Evolutionary conservation across 2,329 filamentous ascomycete species (phyloP), one percentile per base, ranked within the genome.

Genomic region (Clonostachys rhizophaga): DNA sequence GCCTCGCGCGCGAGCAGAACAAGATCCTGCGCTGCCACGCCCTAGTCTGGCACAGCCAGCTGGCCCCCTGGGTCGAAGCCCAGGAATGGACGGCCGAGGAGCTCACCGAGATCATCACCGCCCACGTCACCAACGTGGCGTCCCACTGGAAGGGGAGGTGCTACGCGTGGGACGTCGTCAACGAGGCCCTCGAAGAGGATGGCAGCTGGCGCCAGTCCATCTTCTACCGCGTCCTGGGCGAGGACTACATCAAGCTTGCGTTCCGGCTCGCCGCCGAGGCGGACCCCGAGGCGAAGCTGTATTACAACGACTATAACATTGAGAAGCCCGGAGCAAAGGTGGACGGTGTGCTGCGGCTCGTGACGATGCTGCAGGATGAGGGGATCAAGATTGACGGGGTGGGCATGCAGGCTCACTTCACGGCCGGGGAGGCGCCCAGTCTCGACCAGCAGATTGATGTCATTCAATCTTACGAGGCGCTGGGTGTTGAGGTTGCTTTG

Each of bases 121-220:
- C 75, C 45, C 83, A 87, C 62, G 79, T 87, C 53, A 72, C 74
- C 50, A 72, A 77, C 52, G 79, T 77, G 44, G 76, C 78, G 7
- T 68, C 64, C 13, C 73, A 84, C 62, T 84, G 77, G 67, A 75
- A 75, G 60, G 76, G 78, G 48, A 69, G 78, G 54, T 84, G 82
- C 62, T 79, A 79, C 58, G 71, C 75, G 30, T 86, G 81, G 81
- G 82, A 86, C 47, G 82, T 86, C 0, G 73, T 84, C 20, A 86
- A 86, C 59, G 82, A 86, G 79, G 74, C 73, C 10, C 69, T 81
- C 47, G 72, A 79, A 47, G 78, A 81, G 49, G 71, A 78, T 56
- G 76, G 76, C 17, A 71, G 67, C 1, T 74, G 67, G 54, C 67
- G 75, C 47, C 55, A 70, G 49, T 65, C 61, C 34, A 62, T 79